These are phyloP conservation scores for Penicillium crustosum DNA, from an alignment of 2,329 filamentous ascomycete species.

Conservation along the genomic window DNA sequence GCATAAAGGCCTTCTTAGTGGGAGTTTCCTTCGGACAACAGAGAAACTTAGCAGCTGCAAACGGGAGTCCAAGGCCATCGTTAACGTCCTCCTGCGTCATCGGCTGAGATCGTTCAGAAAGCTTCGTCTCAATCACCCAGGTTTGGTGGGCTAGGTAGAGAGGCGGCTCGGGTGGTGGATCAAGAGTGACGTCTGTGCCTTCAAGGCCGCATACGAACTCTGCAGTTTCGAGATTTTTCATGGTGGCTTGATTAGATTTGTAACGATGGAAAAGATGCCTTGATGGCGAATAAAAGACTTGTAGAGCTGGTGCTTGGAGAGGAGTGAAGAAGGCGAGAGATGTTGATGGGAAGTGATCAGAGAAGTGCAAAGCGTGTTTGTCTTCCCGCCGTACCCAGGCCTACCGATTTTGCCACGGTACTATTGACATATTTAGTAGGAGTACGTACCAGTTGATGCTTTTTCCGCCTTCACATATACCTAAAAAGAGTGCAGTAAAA, in stretches of 20 bases:
- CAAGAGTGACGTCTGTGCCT: constrained; percentile 11
- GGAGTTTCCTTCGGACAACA: constrained; percentile 9
- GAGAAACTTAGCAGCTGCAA: constrained; percentile 14
- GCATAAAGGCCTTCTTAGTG: constrained; percentile 14
- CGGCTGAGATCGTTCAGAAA: constrained; percentile 5
- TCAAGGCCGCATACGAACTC: constrained; percentile 12
- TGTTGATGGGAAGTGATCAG: background rate
- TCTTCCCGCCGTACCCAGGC: too few species aligned
- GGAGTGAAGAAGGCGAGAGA: background rate
- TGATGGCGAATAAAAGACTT: background rate
- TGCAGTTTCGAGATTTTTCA: constrained; percentile 7
- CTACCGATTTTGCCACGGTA: too few species aligned
- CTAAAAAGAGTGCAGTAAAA: too few species aligned
- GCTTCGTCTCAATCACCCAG: constrained; percentile 16
- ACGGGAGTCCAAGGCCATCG: constrained; percentile 12
- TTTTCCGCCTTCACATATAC: too few species aligned
- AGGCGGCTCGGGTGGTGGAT: constrained; percentile 11
- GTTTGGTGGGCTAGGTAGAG: constrained; percentile 9
- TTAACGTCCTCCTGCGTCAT: constrained; percentile 14
- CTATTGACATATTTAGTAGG: too few species aligned
- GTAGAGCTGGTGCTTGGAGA: background rate
- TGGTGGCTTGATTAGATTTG: constrained; percentile 4
- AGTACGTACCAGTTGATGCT: too few species aligned
- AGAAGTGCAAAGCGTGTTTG: too few species aligned
- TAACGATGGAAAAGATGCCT: background rate